Percentiles rank a stretch among this genome's conserved stretches.
Evolutionary conservation across 441 rosid species (phyloP).

Genomic region (Adansonia gregorii): DNA sequence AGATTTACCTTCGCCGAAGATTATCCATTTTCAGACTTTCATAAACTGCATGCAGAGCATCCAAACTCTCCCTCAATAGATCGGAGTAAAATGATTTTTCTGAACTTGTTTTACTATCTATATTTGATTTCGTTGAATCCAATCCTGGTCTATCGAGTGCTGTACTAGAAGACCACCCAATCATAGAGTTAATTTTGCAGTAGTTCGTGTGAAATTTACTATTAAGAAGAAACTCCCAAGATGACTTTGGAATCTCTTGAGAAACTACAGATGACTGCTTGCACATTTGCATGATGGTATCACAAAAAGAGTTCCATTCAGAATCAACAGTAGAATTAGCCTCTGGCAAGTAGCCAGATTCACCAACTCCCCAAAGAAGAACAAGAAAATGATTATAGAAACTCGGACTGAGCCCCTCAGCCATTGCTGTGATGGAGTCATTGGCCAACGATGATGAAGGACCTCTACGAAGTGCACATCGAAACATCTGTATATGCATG

Average conservation of each 20-base stretch:
- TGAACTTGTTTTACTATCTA: constrained; percentile 43
- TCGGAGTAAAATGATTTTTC: constrained; percentile 53
- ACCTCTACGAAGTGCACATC: constrained; percentile 75
- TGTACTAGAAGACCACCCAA: constrained; percentile 44
- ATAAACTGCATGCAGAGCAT: constrained; percentile 87
- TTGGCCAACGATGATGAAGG: constrained; percentile 85
- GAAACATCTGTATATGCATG: constrained; percentile 61
- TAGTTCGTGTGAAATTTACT: constrained; percentile 86
- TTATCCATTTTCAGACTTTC: constrained; percentile 92
- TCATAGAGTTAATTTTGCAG: constrained; percentile 46
- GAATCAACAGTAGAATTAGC: constrained; percentile 56
- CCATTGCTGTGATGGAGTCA: constrained; percentile 90
- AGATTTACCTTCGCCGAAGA: constrained; percentile 86
- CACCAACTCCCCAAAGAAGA: constrained; percentile 85
- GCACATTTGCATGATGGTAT: constrained; percentile 67
- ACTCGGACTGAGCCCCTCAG: constrained; percentile 79
- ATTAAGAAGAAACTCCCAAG: constrained; percentile 89
- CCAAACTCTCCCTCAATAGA: constrained; percentile 67
- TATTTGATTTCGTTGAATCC: constrained; percentile 40
- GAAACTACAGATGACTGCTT: constrained; percentile 47
- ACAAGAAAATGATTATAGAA: constrained; percentile 75
- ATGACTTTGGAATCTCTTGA: constrained; percentile 44
- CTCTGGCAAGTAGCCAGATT: constrained; percentile 51
- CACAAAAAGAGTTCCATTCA: constrained; percentile 82
- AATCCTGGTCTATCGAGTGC: constrained; percentile 39